Percentiles rank a stretch among this genome's conserved stretches.
These are phyloP conservation scores for Graphilbum fragrans DNA, from an alignment of 2,329 filamentous ascomycete species.

Conservation along the genomic window DNA sequence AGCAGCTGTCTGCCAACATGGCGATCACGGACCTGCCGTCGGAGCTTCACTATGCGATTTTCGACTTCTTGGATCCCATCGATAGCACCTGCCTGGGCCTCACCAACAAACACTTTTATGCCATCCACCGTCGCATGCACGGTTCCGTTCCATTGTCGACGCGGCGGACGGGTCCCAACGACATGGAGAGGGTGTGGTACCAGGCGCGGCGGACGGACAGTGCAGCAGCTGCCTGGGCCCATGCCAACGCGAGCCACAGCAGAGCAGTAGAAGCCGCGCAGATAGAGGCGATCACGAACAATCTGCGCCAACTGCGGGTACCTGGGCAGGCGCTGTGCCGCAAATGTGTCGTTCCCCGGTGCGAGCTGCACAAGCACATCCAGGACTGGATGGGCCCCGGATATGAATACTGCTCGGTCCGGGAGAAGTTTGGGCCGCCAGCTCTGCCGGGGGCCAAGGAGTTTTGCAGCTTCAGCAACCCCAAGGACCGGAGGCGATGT, in stretches of 20 bases:
- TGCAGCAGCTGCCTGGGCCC: background rate
- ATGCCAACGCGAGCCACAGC: background rate
- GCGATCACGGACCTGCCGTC: conserved; percentile 40
- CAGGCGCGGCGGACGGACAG: conserved; percentile 27
- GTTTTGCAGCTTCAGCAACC: conserved; percentile 48
- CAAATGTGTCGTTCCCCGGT: conserved; percentile 48
- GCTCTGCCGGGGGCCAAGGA: conserved; percentile 33
- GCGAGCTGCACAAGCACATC: conserved; percentile 52
- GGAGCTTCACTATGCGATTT: conserved; percentile 48
- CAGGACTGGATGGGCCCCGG: conserved; percentile 44
- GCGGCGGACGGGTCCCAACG: conserved; percentile 47
- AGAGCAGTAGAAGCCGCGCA: background rate
- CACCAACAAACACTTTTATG: conserved; percentile 44
- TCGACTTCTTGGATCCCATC: conserved; percentile 52
- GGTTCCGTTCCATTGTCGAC: conserved; percentile 42
- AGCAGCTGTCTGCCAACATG: conserved; percentile 31
- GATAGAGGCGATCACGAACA: conserved; percentile 9
- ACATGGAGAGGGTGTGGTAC: conserved; percentile 53
- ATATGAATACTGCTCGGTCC: conserved; percentile 49
- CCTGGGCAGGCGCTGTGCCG: conserved; percentile 49
- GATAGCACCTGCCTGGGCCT: conserved; percentile 51
- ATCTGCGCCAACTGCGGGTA: conserved; percentile 35
- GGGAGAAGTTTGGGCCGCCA: conserved; percentile 39
- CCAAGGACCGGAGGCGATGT: conserved; percentile 44
- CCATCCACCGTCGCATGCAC: conserved; percentile 43